A percentile compares a stretch with the other conserved stretches of the same genome.
Evolutionary conservation across 495 filamentous ascomycete species (phyloP).

Genomic region (Margaritispora aquatica): DNA sequence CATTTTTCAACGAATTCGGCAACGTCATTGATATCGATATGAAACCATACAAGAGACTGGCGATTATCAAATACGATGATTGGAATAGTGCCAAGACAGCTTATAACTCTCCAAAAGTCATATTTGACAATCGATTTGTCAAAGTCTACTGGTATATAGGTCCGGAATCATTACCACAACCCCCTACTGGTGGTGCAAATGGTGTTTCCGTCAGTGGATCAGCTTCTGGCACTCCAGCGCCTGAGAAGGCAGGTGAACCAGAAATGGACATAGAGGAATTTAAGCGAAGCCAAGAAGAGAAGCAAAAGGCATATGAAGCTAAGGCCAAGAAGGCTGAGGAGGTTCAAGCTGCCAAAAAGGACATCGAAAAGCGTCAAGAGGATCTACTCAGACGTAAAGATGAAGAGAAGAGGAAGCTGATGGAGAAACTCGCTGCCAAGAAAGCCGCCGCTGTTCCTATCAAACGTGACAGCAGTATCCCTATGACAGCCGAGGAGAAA

Average conservation of each 20-base stretch:
- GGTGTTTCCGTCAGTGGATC: conserved; percentile 22
- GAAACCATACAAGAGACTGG: conserved; percentile 70
- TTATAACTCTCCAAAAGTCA: conserved; percentile 85
- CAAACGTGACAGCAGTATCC: conserved; percentile 24
- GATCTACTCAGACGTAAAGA: conserved; percentile 68
- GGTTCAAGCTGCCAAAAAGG: conserved; percentile 61
- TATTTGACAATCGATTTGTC: conserved; percentile 96
- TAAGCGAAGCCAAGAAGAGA: conserved; percentile 66
- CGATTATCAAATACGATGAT: conserved; percentile 72
- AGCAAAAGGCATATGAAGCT: conserved; percentile 73
- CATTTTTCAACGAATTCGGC: conserved; percentile 84
- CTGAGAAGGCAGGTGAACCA: conserved; percentile 32
- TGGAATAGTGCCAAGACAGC: conserved; percentile 72
- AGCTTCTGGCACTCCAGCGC: conserved; percentile 16
- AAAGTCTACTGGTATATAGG: conserved; percentile 94
- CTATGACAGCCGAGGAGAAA: conserved; percentile 30
- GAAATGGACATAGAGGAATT: conserved; percentile 77
- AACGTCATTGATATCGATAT: conserved; percentile 65
- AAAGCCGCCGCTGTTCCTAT: conserved; percentile 26
- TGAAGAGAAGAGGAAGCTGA: conserved; percentile 67
- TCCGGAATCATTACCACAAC: conserved; percentile 24
- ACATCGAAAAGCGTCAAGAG: conserved; percentile 69
- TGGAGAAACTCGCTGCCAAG: conserved; percentile 54
- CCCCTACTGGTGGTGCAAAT: conserved; percentile 15
- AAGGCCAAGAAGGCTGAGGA: conserved; percentile 68